Evolutionary conservation across 148 eudicot genomes (phyloP).

Genomic region (Chenopodium suecicum): DNA sequence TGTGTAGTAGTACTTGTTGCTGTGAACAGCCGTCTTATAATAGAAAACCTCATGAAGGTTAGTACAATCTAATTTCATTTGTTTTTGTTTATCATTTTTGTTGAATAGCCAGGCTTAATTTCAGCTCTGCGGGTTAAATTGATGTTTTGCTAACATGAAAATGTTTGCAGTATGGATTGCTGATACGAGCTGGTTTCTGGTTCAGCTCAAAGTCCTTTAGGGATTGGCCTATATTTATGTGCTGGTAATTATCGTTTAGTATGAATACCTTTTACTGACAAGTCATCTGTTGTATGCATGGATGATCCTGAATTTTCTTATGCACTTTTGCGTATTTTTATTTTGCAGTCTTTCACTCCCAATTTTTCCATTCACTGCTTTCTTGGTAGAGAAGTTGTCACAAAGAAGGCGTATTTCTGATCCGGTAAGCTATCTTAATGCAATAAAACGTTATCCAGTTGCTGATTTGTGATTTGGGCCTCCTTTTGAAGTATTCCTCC

Average conservation of each 20-base stretch:
- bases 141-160: slow-evolving; percentile 1
- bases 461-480: background rate
- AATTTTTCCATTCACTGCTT: slow-evolving; percentile 70
- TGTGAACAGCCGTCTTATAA: slow-evolving; percentile 91
- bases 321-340: background rate
- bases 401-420: slow-evolving; percentile 53
- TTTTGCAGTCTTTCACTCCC: slow-evolving; percentile 67
- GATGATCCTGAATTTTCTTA: slow-evolving; percentile 10
- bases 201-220: slow-evolving; percentile 81
- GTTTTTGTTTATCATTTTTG: slow-evolving; percentile 6
- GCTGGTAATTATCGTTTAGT: slow-evolving; percentile 54
- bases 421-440: slow-evolving; percentile 46
- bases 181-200: slow-evolving; percentile 87
- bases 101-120: background rate
- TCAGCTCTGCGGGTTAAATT: background rate
- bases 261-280: background rate
- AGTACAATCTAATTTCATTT: slow-evolving; percentile 4
- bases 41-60: slow-evolving; percentile 98
- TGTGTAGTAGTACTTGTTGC: slow-evolving; percentile 96
- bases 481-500: background rate
- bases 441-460: background rate
- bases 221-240: slow-evolving; percentile 98
- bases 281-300: background rate
- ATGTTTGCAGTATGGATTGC: slow-evolving; percentile 81
- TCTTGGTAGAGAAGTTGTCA: slow-evolving; percentile 68